These are phyloP conservation scores for Carpinus fangiana DNA, from an alignment of 306 rosid species.

Conservation along the genomic window DNA sequence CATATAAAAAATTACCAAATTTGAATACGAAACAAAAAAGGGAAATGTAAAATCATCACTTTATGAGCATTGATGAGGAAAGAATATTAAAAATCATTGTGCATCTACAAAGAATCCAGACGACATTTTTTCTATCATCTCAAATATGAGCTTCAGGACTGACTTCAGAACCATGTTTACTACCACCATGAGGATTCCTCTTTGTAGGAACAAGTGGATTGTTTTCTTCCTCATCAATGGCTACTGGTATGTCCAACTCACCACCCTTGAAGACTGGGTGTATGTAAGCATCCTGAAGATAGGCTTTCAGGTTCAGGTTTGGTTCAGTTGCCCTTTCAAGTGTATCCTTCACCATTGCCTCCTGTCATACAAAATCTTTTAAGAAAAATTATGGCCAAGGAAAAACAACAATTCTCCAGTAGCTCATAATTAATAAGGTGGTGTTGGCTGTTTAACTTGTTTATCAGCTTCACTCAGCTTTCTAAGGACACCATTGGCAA, in stretches of 20 bases:
- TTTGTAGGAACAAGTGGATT: constrained; percentile 75
- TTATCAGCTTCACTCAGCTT: neutral
- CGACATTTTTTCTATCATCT: constrained; percentile 1
- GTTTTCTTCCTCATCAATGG: constrained; percentile 71
- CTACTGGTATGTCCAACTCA: constrained; percentile 26
- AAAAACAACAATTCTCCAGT: neutral
- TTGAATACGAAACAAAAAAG: no score
- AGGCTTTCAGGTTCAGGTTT: constrained; percentile 60
- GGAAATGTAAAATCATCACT: neutral
- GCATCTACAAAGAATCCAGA: neutral
- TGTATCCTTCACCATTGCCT: constrained; percentile 92
- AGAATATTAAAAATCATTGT: neutral
- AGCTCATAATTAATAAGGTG: neutral
- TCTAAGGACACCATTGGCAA: neutral
- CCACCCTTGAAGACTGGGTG: constrained; percentile 72
- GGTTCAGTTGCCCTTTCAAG: constrained; percentile 80
- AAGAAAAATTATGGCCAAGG: neutral
- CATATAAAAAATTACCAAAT: no score
- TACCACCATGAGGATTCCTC: constrained; percentile 45
- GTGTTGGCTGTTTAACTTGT: neutral
- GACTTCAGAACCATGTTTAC: constrained; percentile 48
- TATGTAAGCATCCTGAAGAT: constrained; percentile 66
- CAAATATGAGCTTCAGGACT: constrained; percentile 21
- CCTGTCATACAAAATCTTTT: constrained; percentile 43
- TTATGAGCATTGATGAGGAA: constrained; percentile 1